Evolutionary conservation across 1,139 yeast genomes (phyloP), one percentile per base, ranked within the genome.

Genomic region (Entelexis sorbosivorans): DNA sequence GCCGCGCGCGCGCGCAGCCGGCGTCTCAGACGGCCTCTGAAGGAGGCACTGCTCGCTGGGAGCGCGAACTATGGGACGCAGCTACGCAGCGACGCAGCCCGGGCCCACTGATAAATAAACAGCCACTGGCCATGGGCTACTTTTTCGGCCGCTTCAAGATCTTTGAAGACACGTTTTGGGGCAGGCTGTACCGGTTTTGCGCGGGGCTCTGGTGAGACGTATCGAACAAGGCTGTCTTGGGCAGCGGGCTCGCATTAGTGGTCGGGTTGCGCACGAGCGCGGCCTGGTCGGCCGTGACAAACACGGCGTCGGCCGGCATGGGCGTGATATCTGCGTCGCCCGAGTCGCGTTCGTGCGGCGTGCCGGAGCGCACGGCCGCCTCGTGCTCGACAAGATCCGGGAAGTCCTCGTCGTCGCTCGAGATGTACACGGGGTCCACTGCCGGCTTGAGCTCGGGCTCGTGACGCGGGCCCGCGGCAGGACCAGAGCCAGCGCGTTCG

Each of bases 251-350:
- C 14, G 48, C 29, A 17, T 46, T 38, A 26, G 34, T 34, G 9
- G n/a, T 44, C 8, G 52, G 52, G 19, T 39, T 17, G 26, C 39
- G 47, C 29, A 50, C 31, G 7, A 47, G 48, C 22, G 39, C 38
- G 7, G 52, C 53, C 29, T 38, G 48, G 42, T 51, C 53, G 3
- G 51, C 53, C 4, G 51, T 51, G 22, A 52, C 54, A 17, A 52
- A 52, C 26, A 45, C 47, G 16, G 51, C 22, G 19, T 44, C 52
- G 8, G 42, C 48, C 10, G 46, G 31, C 34, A 39, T 36, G 13
- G 49, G 39, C 28, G 33, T 32, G 17, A 31, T 17, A 13, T 28
- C 46, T 28, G 46, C 29, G 26, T 38, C 42, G 20, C 9, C 13
- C 2, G 32, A n/a, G 11, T 20, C 36, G 16, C 13, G 28, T 32